Base-by-base conservation (phyloP, 2,329 filamentous ascomycete genomes). In the Pyrenochaeta sp. region DNA sequence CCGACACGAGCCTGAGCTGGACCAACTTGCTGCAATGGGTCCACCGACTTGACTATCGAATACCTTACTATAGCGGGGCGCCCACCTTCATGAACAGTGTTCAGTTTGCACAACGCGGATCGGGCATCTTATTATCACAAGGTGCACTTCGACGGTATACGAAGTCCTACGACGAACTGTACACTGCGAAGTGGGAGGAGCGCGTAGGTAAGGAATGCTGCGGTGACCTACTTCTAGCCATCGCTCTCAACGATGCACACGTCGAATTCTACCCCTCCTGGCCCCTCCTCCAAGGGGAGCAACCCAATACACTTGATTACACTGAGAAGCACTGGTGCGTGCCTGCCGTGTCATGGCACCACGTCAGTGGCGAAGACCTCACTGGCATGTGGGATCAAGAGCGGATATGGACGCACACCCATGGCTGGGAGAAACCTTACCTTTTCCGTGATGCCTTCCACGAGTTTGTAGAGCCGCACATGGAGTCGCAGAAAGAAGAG, bases 241-340 rank as follows among this genome's bases (percentile, higher is more conserved):
- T 66, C 13, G 74, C 76, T 3, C 65, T 80, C 30, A 54, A 58
- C 7, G 69, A 79, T 7, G 72, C 74, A 9, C 69, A 72, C 19
- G 73, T 79, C 19, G 72, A 74, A 25, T 67, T 78, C 19, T 75
- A 77, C 5, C 71, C 71, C 24, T 72, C 76, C 0, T 81, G 75
- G 68, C 80, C 80, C 0, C 72, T 81, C 49, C 72, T 82, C 12
- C 80, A 83, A 59, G 73, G 78, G 40, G 79, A 80, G 54, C 78
- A 75, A 22, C 78, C 78, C 5, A 64, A 65, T 36, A 77, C 75
- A 0, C 68, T 82, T 28, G 74, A 79, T 39, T 82, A 74, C 71
- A 73, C 69, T 1, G 49, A 69, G 10, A 69, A 66, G 36, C 71
- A 80, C 19, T 83, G 80, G 80, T 83, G 81, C 58, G 58, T 64